phyloP scores from a whole-genome alignment of 2,329 filamentous ascomycete species.

The Chrysoporthe deuterocubensis region DNA sequence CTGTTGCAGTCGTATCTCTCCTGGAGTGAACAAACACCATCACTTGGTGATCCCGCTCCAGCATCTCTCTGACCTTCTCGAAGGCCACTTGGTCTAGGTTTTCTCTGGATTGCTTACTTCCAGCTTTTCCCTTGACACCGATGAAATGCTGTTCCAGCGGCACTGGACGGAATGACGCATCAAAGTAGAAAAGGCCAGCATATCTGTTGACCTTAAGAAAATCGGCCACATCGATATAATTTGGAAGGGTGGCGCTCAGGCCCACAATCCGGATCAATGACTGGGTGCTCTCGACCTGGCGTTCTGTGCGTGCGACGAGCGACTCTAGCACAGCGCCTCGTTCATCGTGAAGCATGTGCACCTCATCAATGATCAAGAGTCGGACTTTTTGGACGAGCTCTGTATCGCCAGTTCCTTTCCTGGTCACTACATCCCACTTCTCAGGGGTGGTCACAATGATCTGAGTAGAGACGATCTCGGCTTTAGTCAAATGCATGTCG shows the following conservation, averaged over 20 bases:
- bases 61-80: constrained; percentile 94
- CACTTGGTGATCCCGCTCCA: constrained; percentile 88
- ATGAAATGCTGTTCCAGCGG: constrained; percentile 97
- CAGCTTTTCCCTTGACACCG: constrained; percentile 89
- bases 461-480: constrained; percentile 93
- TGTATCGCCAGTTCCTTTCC: constrained; percentile 96
- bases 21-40: constrained; percentile 99
- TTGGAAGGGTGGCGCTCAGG: constrained; percentile 92
- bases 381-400: constrained; percentile 97
- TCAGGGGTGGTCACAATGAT: constrained; percentile 98
- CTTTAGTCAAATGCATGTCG: constrained; percentile 98
- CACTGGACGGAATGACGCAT: constrained; percentile 92
- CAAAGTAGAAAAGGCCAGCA: constrained; percentile 95
- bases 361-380: constrained; percentile 95
- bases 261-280: constrained; percentile 96
- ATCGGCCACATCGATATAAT: constrained; percentile 95
- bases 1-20: constrained; percentile 89
- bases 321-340: constrained; percentile 95
- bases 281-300: constrained; percentile 97
- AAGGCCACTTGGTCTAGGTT: constrained; percentile 88
- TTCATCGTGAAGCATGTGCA: constrained; percentile 99
- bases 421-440: constrained; percentile 98
- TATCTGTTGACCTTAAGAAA: constrained; percentile 95
- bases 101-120: constrained; percentile 79
- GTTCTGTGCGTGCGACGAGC: constrained; percentile 89